These are phyloP conservation scores for Nemophila menziesii DNA, from an alignment of 257 asterid genomes.

Conservation along the genomic window DNA sequence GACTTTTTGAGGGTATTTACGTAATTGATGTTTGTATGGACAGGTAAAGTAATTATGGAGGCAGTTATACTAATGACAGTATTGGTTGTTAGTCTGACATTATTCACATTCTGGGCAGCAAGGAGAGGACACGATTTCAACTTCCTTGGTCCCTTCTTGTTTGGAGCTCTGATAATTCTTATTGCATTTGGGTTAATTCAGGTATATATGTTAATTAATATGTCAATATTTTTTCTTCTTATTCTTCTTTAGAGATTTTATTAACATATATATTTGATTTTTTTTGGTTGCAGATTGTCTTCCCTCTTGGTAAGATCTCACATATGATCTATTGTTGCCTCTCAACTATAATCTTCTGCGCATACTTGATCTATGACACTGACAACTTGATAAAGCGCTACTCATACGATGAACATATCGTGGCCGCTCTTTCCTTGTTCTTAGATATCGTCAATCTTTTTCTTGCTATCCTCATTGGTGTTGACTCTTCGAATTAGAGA, in stretches of 20 bases:
- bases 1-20: too few relatives aligned
- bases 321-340: slow-evolving; percentile 30
- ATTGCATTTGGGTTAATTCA: slow-evolving; percentile 28
- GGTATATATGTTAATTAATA: slow-evolving; percentile 18
- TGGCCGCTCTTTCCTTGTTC: slow-evolving; percentile 47
- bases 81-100: slow-evolving; percentile 42
- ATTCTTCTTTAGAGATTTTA: not conserved
- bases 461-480: slow-evolving; percentile 18
- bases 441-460: slow-evolving; percentile 48
- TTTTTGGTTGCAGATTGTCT: slow-evolving; percentile 29
- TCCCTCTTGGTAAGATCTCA: slow-evolving; percentile 36
- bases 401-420: slow-evolving; percentile 40
- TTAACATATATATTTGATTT: not conserved
- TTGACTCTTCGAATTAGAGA: slow-evolving; percentile 5
- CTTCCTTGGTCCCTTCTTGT: slow-evolving; percentile 41
- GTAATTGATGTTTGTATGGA: not conserved
- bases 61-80: slow-evolving; percentile 30
- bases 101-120: slow-evolving; percentile 74
- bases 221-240: not conserved
- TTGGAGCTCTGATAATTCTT: slow-evolving; percentile 27
- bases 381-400: slow-evolving; percentile 36
- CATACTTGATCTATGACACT: slow-evolving; percentile 40
- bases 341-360: slow-evolving; percentile 28
- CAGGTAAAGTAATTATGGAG: slow-evolving; percentile 46
- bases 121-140: slow-evolving; percentile 46